Base-by-base conservation (phyloP, 441 rosid species). In the Erysimum cheiri region DNA sequence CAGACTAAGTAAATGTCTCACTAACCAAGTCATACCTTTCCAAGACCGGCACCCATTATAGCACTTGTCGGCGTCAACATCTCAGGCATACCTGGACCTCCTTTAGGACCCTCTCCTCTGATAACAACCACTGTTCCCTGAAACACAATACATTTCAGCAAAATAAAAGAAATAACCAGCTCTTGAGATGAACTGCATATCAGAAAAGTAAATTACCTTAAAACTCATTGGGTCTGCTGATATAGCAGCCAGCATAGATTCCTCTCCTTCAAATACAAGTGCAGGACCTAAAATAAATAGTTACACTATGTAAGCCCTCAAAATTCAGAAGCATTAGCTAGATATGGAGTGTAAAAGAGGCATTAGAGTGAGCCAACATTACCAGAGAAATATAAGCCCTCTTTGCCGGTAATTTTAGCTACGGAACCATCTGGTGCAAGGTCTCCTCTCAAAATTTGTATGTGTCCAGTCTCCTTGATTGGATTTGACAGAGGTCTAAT, bases 71-170 rank as follows among this genome's bases (percentile, higher is more conserved):
- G 98, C 29, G 99, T 88, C 80, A 94, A 84, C 99, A 92, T 94
- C 82, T 94, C 99, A 64, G 97, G 89, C 97, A 94, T 94, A 78
- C 99, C 99, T 40, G 98, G 99, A 47, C 99, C 99, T 33, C 99
- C 99, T 71, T 88, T 92, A 36, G 99, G 99, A 41, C 99, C 99
- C 72, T 95, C 99, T 78, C 88, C 97, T 84, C 96, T 87, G 44
- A 90, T 95, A 47, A 95, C 86, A 33, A 92, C 87, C 39, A 90
- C 99, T 80, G 85, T 95, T 50, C 96, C 98, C 98, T 89, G 81
- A 32, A 64, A 64, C 46, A 70, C 37, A 43, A 72, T 52, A 60
- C 24, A 47, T 68, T 41, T 70, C 50, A 70, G 40, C 37, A 58
- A 11, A 41, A 1, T 1, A 8, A 10, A 24, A 36, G 10, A 65